These are phyloP conservation scores for Vanderwaltozyma verrucispora DNA, from an alignment of 805 yeast genomes.

Conservation along the genomic window DNA sequence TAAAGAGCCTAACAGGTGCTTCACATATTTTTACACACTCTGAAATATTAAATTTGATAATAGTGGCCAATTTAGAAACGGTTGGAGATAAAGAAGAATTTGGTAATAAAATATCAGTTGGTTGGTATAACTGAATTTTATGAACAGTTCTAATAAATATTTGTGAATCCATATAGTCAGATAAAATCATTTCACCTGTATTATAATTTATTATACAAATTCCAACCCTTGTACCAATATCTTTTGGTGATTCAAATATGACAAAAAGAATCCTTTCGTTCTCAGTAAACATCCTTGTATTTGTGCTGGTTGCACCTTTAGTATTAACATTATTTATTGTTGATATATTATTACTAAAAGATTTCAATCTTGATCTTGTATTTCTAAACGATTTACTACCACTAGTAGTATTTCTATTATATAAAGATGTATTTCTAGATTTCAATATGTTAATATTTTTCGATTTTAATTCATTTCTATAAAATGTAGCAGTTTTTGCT, in stretches of 20 bases:
- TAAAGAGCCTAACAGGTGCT: constrained; percentile 20
- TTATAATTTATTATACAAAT: constrained; percentile 30
- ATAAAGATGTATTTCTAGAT: too few relatives aligned
- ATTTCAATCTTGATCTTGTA: background rate
- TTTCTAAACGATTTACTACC: background rate
- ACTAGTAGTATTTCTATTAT: background rate
- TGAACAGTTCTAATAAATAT: constrained; percentile 37
- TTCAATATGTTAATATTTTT: too few relatives aligned
- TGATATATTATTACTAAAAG: background rate
- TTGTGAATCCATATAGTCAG: constrained; percentile 35
- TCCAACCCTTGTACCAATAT: constrained; percentile 28
- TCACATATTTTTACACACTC: constrained; percentile 19
- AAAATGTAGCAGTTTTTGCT: background rate
- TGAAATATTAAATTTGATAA: constrained; percentile 28
- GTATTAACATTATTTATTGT: background rate
- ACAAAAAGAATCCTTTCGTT: constrained; percentile 18
- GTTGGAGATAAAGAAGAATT: constrained; percentile 17
- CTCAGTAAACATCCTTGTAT: background rate
- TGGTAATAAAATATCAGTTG: constrained; percentile 31
- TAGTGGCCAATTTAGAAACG: constrained; percentile 27
- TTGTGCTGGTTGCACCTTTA: background rate
- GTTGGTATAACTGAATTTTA: constrained; percentile 28
- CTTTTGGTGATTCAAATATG: constrained; percentile 21
- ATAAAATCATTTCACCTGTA: constrained; percentile 31
- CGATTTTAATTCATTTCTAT: background rate